Percentiles rank a stretch among this genome's conserved stretches.
These are phyloP conservation scores for Xylaria acuta DNA, from an alignment of 495 filamentous ascomycete species.

Conservation along the genomic window DNA sequence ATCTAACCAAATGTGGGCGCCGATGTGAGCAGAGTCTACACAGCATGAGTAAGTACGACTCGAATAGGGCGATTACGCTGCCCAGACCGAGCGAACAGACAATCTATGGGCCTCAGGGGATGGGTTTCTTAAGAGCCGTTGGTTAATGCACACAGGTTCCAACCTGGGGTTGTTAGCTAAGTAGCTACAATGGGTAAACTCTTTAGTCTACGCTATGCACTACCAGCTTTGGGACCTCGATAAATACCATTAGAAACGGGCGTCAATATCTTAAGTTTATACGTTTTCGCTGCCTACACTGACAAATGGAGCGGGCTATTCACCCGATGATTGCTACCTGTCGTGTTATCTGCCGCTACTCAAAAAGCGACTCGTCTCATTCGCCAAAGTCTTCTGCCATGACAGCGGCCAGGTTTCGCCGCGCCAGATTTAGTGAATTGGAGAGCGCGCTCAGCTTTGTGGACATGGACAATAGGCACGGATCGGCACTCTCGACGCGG, in stretches of 20 bases:
- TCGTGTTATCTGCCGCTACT: not conserved
- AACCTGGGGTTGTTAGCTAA: too few relatives aligned
- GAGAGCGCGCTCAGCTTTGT: slow-evolving; percentile 86
- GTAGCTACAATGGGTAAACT: too few relatives aligned
- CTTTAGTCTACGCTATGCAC: too few relatives aligned
- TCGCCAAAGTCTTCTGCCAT: slow-evolving; percentile 68
- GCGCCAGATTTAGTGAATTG: slow-evolving; percentile 70
- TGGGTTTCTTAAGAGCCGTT: not conserved
- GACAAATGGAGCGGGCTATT: not conserved
- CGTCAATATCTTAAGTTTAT: not conserved
- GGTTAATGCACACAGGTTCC: not conserved
- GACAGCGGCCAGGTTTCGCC: slow-evolving; percentile 77
- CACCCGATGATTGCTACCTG: not conserved
- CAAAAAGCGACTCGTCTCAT: slow-evolving; percentile 12
- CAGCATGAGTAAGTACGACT: not conserved
- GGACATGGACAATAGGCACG: slow-evolving; percentile 82
- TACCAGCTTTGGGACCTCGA: too few relatives aligned
- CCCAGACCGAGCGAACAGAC: not conserved
- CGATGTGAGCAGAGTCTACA: not conserved
- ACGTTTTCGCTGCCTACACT: not conserved
- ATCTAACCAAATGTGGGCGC: not conserved
- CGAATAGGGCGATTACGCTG: not conserved
- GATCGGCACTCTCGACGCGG: slow-evolving; percentile 88
- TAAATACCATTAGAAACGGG: not conserved
- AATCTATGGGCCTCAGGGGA: not conserved